Percentiles rank a stretch among this genome's conserved stretches.
Evolutionary conservation across 2,329 filamentous ascomycete species (phyloP).

Genomic region (Nemania sp.): DNA sequence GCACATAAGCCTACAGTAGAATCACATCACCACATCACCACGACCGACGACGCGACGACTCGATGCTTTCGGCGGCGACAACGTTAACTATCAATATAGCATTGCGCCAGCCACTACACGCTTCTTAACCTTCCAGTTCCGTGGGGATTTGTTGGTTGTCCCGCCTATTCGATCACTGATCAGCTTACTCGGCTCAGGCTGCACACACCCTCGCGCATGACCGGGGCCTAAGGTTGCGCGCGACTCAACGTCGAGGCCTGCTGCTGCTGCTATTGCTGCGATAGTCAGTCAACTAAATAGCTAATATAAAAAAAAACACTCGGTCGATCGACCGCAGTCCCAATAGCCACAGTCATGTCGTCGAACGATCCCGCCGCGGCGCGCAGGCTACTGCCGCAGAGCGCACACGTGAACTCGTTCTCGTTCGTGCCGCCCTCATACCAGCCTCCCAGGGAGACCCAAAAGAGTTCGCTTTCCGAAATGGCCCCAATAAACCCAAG

Average conservation of each 20-base stretch:
- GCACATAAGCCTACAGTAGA: background rate
- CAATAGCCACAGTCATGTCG: conserved; percentile 54
- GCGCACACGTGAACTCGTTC: conserved; percentile 78
- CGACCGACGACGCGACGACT: conserved; percentile 17
- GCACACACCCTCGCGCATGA: conserved; percentile 34
- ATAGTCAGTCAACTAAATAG: conserved; percentile 48
- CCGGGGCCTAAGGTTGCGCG: conserved; percentile 28
- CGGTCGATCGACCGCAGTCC: conserved; percentile 54
- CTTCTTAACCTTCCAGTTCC: background rate
- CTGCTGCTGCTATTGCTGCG: conserved; percentile 13
- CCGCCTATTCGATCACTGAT: background rate
- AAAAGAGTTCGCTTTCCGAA: conserved; percentile 76
- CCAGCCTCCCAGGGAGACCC: conserved; percentile 76
- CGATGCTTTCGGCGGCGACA: conserved; percentile 1
- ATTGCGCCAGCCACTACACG: conserved; percentile 11
- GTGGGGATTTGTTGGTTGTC: conserved; percentile 2
- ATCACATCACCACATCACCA: conserved; percentile 29
- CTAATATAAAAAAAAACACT: background rate
- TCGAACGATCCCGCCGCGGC: conserved; percentile 71
- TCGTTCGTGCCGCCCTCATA: conserved; percentile 75
- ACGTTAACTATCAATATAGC: conserved; percentile 11
- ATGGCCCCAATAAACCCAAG: conserved; percentile 18
- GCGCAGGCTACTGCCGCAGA: conserved; percentile 74
- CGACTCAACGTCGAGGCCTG: conserved; percentile 37
- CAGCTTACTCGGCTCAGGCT: background rate